Evolutionary conservation across 768 basidiomycete genomes (phyloP).

Genomic region (Amyloporia xantha): DNA sequence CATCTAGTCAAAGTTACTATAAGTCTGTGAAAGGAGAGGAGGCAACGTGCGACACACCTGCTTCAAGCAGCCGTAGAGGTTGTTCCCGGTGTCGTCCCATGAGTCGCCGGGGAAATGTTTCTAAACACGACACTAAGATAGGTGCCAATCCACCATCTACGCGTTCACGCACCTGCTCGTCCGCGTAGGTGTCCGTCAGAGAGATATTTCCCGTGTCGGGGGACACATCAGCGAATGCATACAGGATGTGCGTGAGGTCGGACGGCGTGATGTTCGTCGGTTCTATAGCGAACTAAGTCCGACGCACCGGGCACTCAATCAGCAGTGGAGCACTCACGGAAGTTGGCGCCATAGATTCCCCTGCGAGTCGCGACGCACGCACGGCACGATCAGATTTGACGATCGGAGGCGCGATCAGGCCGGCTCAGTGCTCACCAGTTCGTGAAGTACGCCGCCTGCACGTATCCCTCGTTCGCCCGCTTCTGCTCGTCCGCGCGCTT

Average conservation of each 20-base stretch:
- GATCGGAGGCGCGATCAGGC: background rate
- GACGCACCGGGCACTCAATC: background rate
- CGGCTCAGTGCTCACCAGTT: constrained; percentile 35
- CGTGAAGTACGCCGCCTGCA: constrained; percentile 43
- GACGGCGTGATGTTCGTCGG: constrained; percentile 55
- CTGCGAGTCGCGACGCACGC: constrained; percentile 6
- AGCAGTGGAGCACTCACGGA: constrained; percentile 16
- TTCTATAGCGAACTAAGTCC: constrained; percentile 32
- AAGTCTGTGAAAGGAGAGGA: background rate
- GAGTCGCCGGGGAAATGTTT: constrained; percentile 69
- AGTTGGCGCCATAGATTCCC: constrained; percentile 28
- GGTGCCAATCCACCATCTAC: background rate
- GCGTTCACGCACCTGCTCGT: constrained; percentile 43
- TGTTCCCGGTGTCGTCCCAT: constrained; percentile 70
- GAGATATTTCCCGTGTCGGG: constrained; percentile 52
- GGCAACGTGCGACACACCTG: constrained; percentile 40
- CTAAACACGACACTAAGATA: constrained; percentile 29
- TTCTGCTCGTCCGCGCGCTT: constrained; percentile 30
- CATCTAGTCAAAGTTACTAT: constrained; percentile 18
- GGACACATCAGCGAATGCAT: constrained; percentile 73
- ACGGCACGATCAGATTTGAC: background rate
- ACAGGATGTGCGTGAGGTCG: constrained; percentile 69
- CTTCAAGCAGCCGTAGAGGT: constrained; percentile 77
- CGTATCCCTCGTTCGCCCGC: constrained; percentile 21
- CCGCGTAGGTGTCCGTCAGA: constrained; percentile 71